Evolutionary conservation across 2,329 filamentous ascomycete species (phyloP).

Genomic region (Epichloe gansuensis): DNA sequence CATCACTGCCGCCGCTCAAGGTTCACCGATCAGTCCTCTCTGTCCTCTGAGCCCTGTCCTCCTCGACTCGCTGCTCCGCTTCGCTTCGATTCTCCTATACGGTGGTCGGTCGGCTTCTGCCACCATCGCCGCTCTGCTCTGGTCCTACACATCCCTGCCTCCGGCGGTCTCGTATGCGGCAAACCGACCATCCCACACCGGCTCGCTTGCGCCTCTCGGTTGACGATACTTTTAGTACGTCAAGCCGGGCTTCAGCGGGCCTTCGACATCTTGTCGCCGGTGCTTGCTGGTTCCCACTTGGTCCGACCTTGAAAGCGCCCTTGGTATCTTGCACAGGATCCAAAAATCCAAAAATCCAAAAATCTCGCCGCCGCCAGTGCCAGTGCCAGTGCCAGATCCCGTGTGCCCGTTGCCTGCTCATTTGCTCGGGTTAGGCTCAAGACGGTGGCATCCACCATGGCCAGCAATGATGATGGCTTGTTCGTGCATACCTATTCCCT

Average conservation of each 20-base stretch:
- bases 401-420: neutral
- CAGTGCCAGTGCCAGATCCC: neutral
- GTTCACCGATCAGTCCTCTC: neutral
- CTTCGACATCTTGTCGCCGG: neutral
- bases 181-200: neutral
- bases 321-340: neutral
- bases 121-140: neutral
- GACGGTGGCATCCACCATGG: constrained; percentile 28
- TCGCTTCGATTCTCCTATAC: neutral
- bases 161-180: constrained; percentile 3
- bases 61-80: neutral
- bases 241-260: constrained; percentile 4
- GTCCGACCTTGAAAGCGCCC: neutral
- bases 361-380: neutral
- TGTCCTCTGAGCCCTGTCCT: neutral
- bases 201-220: constrained; percentile 6
- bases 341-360: too few relatives aligned
- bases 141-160: neutral
- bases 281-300: neutral
- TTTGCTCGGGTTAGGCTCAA: neutral
- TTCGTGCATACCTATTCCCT: constrained; percentile 19
- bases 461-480: constrained; percentile 41
- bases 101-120: neutral
- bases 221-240: constrained; percentile 2
- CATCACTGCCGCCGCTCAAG: neutral